These are phyloP conservation scores for Ophiostoma sp. DNA, from an alignment of 2,329 filamentous ascomycete species.

Conservation along the genomic window DNA sequence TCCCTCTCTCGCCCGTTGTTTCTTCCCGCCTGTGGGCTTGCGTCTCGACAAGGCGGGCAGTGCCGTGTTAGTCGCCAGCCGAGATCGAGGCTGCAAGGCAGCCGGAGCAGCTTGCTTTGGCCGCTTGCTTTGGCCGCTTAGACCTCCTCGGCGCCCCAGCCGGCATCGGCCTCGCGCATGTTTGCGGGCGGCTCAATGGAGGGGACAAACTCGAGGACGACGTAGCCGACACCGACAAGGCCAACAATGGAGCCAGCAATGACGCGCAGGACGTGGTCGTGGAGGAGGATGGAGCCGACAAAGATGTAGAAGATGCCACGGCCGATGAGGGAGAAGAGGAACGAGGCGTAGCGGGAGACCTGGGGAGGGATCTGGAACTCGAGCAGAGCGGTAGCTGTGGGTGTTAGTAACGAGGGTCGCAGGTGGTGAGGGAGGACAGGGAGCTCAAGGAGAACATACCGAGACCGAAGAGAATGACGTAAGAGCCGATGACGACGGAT, in stretches of 20 bases:
- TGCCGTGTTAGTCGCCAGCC: too few relatives aligned
- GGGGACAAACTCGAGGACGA: slow-evolving; percentile 67
- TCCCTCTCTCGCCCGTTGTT: too few relatives aligned
- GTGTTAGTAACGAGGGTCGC: background rate
- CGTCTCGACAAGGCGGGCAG: too few relatives aligned
- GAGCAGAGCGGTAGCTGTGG: slow-evolving; percentile 60
- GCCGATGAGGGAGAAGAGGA: slow-evolving; percentile 95
- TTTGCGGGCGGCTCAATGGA: slow-evolving; percentile 74
- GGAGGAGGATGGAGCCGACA: slow-evolving; percentile 77
- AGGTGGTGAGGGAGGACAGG: too few relatives aligned
- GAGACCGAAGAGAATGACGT: slow-evolving; percentile 86
- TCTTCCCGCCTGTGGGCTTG: too few relatives aligned
- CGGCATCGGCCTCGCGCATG: slow-evolving; percentile 71
- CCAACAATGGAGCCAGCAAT: slow-evolving; percentile 75
- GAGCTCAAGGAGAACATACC: slow-evolving; percentile 45
- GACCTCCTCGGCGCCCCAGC: slow-evolving; percentile 74
- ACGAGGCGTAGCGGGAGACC: slow-evolving; percentile 87
- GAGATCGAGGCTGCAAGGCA: too few relatives aligned
- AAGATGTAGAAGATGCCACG: slow-evolving; percentile 98
- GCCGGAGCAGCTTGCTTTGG: background rate
- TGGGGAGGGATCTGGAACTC: slow-evolving; percentile 96
- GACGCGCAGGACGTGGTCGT: slow-evolving; percentile 59
- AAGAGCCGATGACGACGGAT: slow-evolving; percentile 71
- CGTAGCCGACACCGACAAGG: slow-evolving; percentile 71
- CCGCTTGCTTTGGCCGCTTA: slow-evolving; percentile 35